These are phyloP conservation scores for Epichloe bromicola DNA, from an alignment of 2,329 filamentous ascomycete genomes.

Conservation along the genomic window DNA sequence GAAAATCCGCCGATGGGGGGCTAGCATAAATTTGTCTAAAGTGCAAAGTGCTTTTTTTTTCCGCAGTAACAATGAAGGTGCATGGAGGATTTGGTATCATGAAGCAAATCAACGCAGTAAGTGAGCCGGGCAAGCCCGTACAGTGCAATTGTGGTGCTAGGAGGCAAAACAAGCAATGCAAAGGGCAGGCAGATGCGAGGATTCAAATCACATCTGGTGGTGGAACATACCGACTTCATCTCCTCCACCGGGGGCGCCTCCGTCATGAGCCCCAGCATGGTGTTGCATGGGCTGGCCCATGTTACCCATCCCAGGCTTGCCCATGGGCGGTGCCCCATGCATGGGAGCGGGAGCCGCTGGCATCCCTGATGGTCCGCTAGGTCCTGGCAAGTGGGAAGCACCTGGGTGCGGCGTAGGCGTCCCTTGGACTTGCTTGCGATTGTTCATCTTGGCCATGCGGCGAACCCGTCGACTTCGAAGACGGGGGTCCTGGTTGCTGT, in stretches of 20 bases:
- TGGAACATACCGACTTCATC: conserved; percentile 98
- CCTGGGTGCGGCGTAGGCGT: conserved; percentile 43
- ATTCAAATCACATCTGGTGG: conserved; percentile 56
- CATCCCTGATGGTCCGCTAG: conserved; percentile 52
- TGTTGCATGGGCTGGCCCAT: conserved; percentile 62
- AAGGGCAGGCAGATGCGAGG: conserved; percentile 28
- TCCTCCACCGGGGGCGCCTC: conserved; percentile 50
- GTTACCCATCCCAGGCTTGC: conserved; percentile 51
- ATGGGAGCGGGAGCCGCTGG: conserved; percentile 49
- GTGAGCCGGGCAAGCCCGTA: conserved; percentile 7
- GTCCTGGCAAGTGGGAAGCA: conserved; percentile 52
- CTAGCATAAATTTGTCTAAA: conserved; percentile 1
- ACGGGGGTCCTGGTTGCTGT: conserved; percentile 93
- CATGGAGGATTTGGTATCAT: conserved; percentile 22
- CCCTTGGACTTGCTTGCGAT: conserved; percentile 57
- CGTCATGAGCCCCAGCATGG: conserved; percentile 28
- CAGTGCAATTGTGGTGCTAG: conserved; percentile 10
- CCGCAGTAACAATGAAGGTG: conserved; percentile 3
- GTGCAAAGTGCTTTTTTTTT: conserved; percentile 11
- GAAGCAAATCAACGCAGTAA: conserved; percentile 17
- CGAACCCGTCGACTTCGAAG: conserved; percentile 83
- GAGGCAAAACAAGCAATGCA: conserved; percentile 14
- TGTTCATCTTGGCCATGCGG: conserved; percentile 92
- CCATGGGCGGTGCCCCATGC: conserved; percentile 43
- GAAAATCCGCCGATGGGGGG: not conserved